Base-by-base conservation (phyloP, 2,329 filamentous ascomycete genomes). In the Exophiala oligosperma region DNA sequence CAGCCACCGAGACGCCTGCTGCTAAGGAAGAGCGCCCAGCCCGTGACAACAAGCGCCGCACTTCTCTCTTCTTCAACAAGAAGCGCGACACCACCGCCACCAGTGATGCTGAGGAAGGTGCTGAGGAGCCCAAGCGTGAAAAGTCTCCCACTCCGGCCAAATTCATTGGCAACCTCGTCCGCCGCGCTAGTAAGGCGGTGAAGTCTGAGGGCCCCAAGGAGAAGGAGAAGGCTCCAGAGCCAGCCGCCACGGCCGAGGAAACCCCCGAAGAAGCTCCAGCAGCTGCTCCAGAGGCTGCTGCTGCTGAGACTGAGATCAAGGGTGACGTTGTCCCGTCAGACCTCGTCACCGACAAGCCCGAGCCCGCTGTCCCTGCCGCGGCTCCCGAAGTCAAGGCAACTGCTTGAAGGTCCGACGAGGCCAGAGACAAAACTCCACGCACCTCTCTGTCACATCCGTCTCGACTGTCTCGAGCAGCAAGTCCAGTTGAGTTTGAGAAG, bases 61-160 rank as follows among this genome's bases (percentile, higher is more conserved):
- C 75, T 67, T 84, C 80, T 68, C 76, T 77, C 70, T 84, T 84
- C 70, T 81, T 81, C 76, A 80, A 81, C 70, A 73, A 77, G 71
- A 78, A 77, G 73, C 81, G 79, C 70, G 69, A 71, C 53, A 78
- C 80, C 62, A 73, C 75, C 29, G 49, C 80, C 62, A 73, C 75
- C 29, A 51, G 48, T n/a, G 57, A 62, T 38, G 72, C 74, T 9
- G 79, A 81, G 67, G 72, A 74, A 60, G 75, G 78, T 64, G 74
- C 71, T 63, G 72, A 75, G 38, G 79, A 81, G 61, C 74, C 70
- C 43, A 76, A 78, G 67, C 63, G 71, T 59, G 78, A 78, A 72
- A 67, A 72, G 67, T 67, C 66, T 26, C 63, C 67, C 49, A 52
- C 66, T 12, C 60, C 65, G 24, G 58, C 58, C 49, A 64, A 67